A percentile compares a stretch with the other conserved stretches of the same genome.
These are phyloP conservation scores for Agapanthus africanus DNA, from an alignment of 106 monocot species.

Conservation along the genomic window DNA sequence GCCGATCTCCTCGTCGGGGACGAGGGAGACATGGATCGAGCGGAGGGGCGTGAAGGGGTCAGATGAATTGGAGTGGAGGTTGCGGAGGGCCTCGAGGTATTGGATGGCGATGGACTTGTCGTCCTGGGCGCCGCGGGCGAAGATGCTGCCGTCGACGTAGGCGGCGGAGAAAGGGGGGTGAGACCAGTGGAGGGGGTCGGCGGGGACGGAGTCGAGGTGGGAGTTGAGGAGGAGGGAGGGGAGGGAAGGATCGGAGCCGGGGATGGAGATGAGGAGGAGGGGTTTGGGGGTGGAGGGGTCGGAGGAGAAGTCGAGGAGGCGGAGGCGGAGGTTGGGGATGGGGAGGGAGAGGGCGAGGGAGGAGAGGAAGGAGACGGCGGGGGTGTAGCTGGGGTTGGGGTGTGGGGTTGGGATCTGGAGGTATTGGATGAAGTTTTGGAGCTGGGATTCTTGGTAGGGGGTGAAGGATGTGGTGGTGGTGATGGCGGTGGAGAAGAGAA, in stretches of 20 bases:
- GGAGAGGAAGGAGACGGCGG: conserved; percentile 68
- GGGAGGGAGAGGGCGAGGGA: conserved; percentile 53
- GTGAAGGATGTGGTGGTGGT: background rate
- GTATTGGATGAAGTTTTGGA: conserved; percentile 62
- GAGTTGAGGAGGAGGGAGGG: conserved; percentile 94
- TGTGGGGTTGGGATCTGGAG: conserved; percentile 89
- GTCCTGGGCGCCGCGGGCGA: conserved; percentile 91
- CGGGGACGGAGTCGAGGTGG: conserved; percentile 84
- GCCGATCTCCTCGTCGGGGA: conserved; percentile 93
- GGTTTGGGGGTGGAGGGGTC: conserved; percentile 59
- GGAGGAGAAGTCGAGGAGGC: conserved; percentile 22
- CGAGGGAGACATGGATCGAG: conserved; percentile 70
- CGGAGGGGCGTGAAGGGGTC: conserved; percentile 55
- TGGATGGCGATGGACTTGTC: conserved; percentile 90
- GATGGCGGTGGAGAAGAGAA: background rate
- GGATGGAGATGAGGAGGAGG: conserved; percentile 59
- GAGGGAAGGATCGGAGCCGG: conserved; percentile 59
- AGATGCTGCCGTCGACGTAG: conserved; percentile 34
- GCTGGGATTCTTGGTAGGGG: conserved; percentile 23
- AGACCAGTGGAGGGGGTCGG: conserved; percentile 49
- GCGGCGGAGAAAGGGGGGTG: conserved; percentile 78
- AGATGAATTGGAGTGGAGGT: conserved; percentile 26
- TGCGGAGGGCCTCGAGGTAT: conserved; percentile 74
- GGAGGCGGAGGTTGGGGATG: conserved; percentile 30
- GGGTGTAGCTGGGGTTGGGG: conserved; percentile 67